phyloP scores from a whole-genome alignment of 2,329 filamentous ascomycete genomes.

The Sporothrix curviconia region DNA sequence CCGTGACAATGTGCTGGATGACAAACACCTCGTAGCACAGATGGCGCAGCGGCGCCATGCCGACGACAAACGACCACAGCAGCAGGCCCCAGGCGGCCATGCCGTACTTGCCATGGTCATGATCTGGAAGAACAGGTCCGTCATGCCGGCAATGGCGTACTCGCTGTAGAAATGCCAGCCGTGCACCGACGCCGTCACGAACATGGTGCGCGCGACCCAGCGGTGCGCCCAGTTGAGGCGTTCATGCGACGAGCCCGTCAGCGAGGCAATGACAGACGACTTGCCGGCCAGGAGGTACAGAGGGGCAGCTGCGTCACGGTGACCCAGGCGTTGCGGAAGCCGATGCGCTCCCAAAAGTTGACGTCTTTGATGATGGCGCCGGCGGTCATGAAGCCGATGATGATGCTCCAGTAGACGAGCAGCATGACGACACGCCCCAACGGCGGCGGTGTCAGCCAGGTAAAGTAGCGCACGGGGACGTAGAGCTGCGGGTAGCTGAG shows the following conservation, averaged over 20 bases:
- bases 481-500: conserved; percentile 49
- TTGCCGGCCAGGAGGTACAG: conserved; percentile 58
- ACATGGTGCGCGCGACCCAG: conserved; percentile 63
- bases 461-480: conserved; percentile 38
- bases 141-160: conserved; percentile 55
- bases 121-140: conserved; percentile 50
- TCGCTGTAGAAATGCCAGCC: conserved; percentile 62
- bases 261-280: conserved; percentile 50
- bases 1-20: conserved; percentile 58
- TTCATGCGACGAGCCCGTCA: conserved; percentile 61
- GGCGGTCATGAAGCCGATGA: conserved; percentile 51
- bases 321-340: conserved; percentile 62
- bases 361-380: conserved; percentile 44
- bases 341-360: conserved; percentile 58
- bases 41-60: conserved; percentile 57
- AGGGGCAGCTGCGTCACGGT: conserved; percentile 58
- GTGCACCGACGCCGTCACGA: conserved; percentile 62
- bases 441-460: conserved; percentile 53
- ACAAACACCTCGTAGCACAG: conserved; percentile 65
- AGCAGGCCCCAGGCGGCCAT: conserved; percentile 60
- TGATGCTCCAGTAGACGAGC: conserved; percentile 50
- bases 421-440: conserved; percentile 50
- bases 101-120: conserved; percentile 62
- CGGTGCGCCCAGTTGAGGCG: conserved; percentile 67
- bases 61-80: conserved; percentile 58